These are phyloP conservation scores for Boletellus ananiceps DNA, from an alignment of 768 basidiomycete genomes.

Conservation along the genomic window DNA sequence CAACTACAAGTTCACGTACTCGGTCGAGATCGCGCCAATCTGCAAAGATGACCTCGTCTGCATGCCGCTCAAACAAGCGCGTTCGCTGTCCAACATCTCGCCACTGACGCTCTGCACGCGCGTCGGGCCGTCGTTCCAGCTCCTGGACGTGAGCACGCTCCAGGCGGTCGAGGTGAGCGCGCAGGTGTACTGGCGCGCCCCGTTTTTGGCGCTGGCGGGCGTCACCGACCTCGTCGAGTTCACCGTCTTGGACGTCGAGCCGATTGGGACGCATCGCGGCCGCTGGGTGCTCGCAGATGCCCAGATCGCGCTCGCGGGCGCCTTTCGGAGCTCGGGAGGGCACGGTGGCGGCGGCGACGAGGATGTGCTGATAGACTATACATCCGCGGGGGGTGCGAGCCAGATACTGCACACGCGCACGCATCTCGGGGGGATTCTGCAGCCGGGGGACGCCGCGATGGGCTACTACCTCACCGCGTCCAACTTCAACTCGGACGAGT, in stretches of 20 bases:
- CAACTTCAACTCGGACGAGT: constrained; percentile 93
- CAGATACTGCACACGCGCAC: constrained; percentile 95
- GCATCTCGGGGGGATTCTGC: constrained; percentile 88
- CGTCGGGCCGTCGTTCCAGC: constrained; percentile 86
- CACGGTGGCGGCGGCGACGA: constrained; percentile 35
- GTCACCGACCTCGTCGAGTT: constrained; percentile 90
- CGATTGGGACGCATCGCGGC: constrained; percentile 61
- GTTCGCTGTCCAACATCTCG: constrained; percentile 79
- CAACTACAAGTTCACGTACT: constrained; percentile 97
- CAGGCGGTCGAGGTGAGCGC: constrained; percentile 77
- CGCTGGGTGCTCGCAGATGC: constrained; percentile 84
- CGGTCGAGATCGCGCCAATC: constrained; percentile 93
- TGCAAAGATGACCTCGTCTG: constrained; percentile 98
- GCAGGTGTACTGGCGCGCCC: constrained; percentile 83
- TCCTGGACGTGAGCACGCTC: constrained; percentile 85
- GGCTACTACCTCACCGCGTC: constrained; percentile 86
- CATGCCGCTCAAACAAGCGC: constrained; percentile 78
- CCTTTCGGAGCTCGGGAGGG: constrained; percentile 55
- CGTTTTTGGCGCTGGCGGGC: constrained; percentile 80
- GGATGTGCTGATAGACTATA: constrained; percentile 57
- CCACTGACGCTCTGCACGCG: constrained; percentile 86
- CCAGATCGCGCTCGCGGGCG: constrained; percentile 83
- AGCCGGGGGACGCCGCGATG: constrained; percentile 90
- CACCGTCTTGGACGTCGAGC: constrained; percentile 91
- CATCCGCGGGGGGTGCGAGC: constrained; percentile 52